Evolutionary conservation across 2,329 filamentous ascomycete genomes (phyloP).

Genomic region (Aureobasidium namibiae): DNA sequence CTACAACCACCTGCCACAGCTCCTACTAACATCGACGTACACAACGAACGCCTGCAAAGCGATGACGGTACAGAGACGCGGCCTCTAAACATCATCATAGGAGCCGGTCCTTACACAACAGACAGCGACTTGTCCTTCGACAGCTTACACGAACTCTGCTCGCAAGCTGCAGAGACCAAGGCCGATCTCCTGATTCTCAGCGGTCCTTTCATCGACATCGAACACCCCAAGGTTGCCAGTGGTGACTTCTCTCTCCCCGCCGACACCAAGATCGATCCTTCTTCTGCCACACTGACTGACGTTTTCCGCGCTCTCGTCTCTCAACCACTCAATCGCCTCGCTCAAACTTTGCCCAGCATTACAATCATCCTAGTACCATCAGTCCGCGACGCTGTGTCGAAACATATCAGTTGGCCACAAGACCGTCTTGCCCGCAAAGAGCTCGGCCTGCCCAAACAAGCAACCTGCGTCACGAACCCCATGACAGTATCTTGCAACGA

Average conservation of each 20-base stretch:
- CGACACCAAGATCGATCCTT: slow-evolving; percentile 41
- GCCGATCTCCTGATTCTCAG: slow-evolving; percentile 72
- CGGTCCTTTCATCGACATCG: slow-evolving; percentile 84
- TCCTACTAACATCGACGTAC: slow-evolving; percentile 54
- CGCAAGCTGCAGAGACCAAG: slow-evolving; percentile 62
- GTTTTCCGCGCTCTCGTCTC: slow-evolving; percentile 78
- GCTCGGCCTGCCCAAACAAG: slow-evolving; percentile 69
- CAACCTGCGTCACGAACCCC: slow-evolving; percentile 76
- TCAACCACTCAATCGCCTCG: slow-evolving; percentile 62
- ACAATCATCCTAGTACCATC: slow-evolving; percentile 79
- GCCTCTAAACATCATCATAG: slow-evolving; percentile 69
- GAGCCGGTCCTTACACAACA: slow-evolving; percentile 81
- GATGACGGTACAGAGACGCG: slow-evolving; percentile 49
- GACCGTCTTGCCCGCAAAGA: slow-evolving; percentile 62
- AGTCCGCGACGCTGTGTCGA: slow-evolving; percentile 70
- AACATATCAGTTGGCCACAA: slow-evolving; percentile 81
- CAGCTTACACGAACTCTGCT: slow-evolving; percentile 72
- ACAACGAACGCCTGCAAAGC: slow-evolving; percentile 59
- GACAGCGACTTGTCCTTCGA: slow-evolving; percentile 90
- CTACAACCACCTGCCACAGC: slow-evolving; percentile 67
- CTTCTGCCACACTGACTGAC: slow-evolving; percentile 70
- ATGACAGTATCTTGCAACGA: slow-evolving; percentile 88
- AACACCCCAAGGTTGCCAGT: slow-evolving; percentile 75
- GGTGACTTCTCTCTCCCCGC: slow-evolving; percentile 37
- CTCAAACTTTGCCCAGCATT: slow-evolving; percentile 62